Percentiles rank a stretch among this genome's conserved stretches.
These are phyloP conservation scores for Cichorium intybus DNA, from an alignment of 140 eudicot genomes.

Conservation along the genomic window DNA sequence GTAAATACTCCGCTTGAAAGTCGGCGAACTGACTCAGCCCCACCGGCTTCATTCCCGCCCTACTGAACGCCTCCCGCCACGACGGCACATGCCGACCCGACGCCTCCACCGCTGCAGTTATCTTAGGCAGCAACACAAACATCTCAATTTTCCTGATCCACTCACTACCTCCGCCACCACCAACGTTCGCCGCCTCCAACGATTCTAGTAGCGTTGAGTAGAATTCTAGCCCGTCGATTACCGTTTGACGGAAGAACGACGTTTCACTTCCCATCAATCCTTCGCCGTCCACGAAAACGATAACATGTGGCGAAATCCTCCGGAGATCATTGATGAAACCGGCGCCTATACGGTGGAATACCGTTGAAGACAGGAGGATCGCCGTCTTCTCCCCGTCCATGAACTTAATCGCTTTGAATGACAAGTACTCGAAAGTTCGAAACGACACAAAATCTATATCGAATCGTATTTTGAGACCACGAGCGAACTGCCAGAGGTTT, in stretches of 20 bases:
- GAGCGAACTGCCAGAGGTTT: slow-evolving; percentile 75
- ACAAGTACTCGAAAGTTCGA: slow-evolving; percentile 60
- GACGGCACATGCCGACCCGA: slow-evolving; percentile 54
- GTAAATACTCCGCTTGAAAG: slow-evolving; percentile 86
- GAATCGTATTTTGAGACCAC: slow-evolving; percentile 61
- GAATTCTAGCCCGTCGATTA: slow-evolving; percentile 83
- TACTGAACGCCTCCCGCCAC: slow-evolving; percentile 80
- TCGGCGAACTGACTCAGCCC: slow-evolving; percentile 83
- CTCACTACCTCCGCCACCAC: slow-evolving; percentile 52
- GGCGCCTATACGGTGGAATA: slow-evolving; percentile 65
- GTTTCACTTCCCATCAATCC: slow-evolving; percentile 51
- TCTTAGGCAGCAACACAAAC: slow-evolving; percentile 79
- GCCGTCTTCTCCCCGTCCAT: slow-evolving; percentile 75
- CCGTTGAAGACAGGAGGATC: slow-evolving; percentile 55
- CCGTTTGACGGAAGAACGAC: slow-evolving; percentile 61
- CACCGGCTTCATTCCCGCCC: slow-evolving; percentile 71
- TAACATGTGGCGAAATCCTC: slow-evolving; percentile 53
- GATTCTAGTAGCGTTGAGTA: slow-evolving; percentile 84
- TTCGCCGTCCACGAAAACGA: slow-evolving; percentile 71
- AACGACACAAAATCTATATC: slow-evolving; percentile 64
- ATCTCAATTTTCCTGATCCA: slow-evolving; percentile 81
- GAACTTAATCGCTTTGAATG: slow-evolving; percentile 67
- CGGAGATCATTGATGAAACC: slow-evolving; percentile 66
- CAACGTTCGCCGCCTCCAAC: slow-evolving; percentile 67
- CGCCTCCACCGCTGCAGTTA: slow-evolving; percentile 69